Base-by-base conservation (phyloP, 2,329 filamentous ascomycete genomes). In the Myriosclerotinia curreyana region DNA sequence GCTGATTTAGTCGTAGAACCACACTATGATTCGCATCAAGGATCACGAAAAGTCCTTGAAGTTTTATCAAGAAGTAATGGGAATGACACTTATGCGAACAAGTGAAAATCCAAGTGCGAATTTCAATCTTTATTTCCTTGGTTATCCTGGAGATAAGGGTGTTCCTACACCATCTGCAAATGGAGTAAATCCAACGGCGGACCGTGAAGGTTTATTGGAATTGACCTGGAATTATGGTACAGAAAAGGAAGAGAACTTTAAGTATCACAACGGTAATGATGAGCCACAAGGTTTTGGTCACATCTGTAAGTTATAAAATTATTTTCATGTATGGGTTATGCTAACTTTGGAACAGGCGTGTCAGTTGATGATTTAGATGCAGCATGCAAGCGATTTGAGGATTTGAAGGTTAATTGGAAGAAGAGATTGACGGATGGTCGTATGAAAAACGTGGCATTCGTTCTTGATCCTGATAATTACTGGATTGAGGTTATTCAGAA, bases 1-100 rank as follows among this genome's bases (percentile, higher is more conserved):
- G 15, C 17, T 42, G 12, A 31, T 34, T 11, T 6, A 28, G 15
- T 44, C 25, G 66, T 66, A 89, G 86, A 93, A 95, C 79, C 91
- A 95, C 79, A 92, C 90, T 64, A 98, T 98, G 95, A 85, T 99
- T 71, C 90, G 95, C 38, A 89, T 98, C 78, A 98, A 97, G 79
- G 86, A 91, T 70, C 80, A 82, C 31, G 83, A 91, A 74, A 86
- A 85, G 76, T 90, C 87, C 17, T 80, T 93, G 73, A 86, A 87
- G 73, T 94, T 91, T 76, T 94, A 94, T 78, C 84, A 94, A 76
- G 91, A 97, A 8, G 83, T 91, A 36, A 82, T 98, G 77, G 95
- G 95, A 66, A 97, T 98, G 95, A 84, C 83, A 31, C 82, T 96
- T 44, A 79, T 94, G 72, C 86, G 90, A 66, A 93, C 86, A 3